Evolutionary conservation across 495 filamentous ascomycete species (phyloP), one percentile per base, ranked within the genome.

Genomic region (Hyaloscypha hepaticicola): DNA sequence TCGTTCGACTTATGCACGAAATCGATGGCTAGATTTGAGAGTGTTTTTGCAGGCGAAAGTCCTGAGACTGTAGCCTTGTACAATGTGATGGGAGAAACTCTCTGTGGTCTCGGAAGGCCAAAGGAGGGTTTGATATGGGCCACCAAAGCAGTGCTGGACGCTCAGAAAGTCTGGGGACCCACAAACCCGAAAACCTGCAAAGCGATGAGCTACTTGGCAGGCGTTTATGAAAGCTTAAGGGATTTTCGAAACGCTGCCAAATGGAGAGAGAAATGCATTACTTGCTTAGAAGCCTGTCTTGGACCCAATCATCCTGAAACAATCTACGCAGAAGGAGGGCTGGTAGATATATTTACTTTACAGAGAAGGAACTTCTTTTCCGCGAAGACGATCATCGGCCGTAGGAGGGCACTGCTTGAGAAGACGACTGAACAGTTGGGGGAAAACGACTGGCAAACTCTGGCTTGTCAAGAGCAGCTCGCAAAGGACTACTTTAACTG

Each of bases 401-500:
- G n/a, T 53, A 53, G 50, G 11, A 53, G 25, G n/a, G 22, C 21
- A 16, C 3, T 9, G 11, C 26, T 53, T 21, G 50, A 53, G 8
- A 5, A 24, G 26, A 0, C 25, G 26, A 24, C 11, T 8, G 0
- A 53, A 28, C 21, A 53, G 21, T 27, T 53, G 5, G 61, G 61
- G 31, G 50, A 63, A 19, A 22, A 25, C 6, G 5, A 31, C 21
- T n/a, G 3, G 3, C 11, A 8, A n/a, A 49, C 51, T 2, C 28
- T 63, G 26, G 19, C 0, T 8, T 63, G 29, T 31, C 29, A 45
- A 31, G 51, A 53, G 33, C n/a, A 24, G 12, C 61, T 63, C 12
- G 50, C 61, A 12, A 3, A 38, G 21, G 61, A 56, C n/a, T 63
- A 63, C 33, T 57, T 33, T 25, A 11, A 27, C 8, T 56, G 33